These are phyloP conservation scores for Mortierella claussenii DNA, from an alignment of 192 early-diverging fungal species.

Conservation along the genomic window DNA sequence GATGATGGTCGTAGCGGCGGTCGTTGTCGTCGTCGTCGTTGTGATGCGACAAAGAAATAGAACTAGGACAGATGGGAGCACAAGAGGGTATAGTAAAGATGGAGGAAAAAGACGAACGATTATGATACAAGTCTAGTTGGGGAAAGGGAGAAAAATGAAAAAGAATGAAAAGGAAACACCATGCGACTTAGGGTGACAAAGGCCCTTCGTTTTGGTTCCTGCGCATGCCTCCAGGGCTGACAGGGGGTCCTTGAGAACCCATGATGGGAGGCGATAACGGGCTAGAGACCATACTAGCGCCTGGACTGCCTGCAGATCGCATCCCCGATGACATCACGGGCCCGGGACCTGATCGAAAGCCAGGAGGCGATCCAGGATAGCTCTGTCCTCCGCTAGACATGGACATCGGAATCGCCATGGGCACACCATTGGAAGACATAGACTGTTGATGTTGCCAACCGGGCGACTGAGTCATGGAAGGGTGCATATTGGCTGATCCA, in stretches of 20 bases:
- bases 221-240: conserved; percentile 13
- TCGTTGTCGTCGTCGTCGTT: too few relatives aligned
- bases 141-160: background rate
- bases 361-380: background rate
- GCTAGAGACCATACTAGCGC: too few relatives aligned
- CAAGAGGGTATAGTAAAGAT: background rate
- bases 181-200: conserved; percentile 10
- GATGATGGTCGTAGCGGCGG: too few relatives aligned
- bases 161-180: background rate
- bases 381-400: background rate
- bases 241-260: conserved; percentile 13
- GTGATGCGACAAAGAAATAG: too few relatives aligned
- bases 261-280: too few relatives aligned
- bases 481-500: conserved; percentile 1
- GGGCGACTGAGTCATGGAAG: conserved; percentile 1
- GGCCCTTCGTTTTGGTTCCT: conserved; percentile 15
- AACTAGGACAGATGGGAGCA: too few relatives aligned
- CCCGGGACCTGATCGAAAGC: background rate
- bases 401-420: conserved; percentile 2
- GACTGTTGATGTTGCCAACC: conserved; percentile 6
- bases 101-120: background rate
- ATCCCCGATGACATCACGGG: too few relatives aligned
- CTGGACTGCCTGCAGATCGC: too few relatives aligned
- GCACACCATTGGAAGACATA: conserved; percentile 5
- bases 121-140: too few relatives aligned